Percentiles rank a stretch among this genome's conserved stretches.
Evolutionary conservation across 2,329 filamentous ascomycete species (phyloP).

Genomic region (Colletotrichum sp.): DNA sequence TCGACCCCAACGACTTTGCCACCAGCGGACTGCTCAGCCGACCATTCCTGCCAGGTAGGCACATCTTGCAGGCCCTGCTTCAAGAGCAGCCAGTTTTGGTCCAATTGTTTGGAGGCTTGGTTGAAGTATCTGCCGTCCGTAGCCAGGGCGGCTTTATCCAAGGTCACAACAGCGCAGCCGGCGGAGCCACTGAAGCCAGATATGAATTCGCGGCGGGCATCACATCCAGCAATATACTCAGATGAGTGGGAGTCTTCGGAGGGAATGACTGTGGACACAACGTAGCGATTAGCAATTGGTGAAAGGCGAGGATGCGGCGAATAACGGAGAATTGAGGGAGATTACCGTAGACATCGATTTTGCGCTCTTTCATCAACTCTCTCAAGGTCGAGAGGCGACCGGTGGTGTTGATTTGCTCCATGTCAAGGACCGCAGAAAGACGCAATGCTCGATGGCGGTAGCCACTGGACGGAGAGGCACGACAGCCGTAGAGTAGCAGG

Average conservation of each 20-base stretch:
- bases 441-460: not conserved
- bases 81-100: slow-evolving; percentile 86
- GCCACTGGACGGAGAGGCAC: not conserved
- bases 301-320: not conserved
- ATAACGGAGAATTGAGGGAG: not conserved
- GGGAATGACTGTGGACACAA: slow-evolving; percentile 72
- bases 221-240: slow-evolving; percentile 97
- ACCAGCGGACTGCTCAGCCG: slow-evolving; percentile 80
- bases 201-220: slow-evolving; percentile 89
- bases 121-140: slow-evolving; percentile 99
- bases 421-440: slow-evolving; percentile 41
- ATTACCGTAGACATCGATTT: slow-evolving; percentile 88
- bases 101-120: slow-evolving; percentile 89
- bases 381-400: slow-evolving; percentile 77
- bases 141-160: slow-evolving; percentile 84
- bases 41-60: slow-evolving; percentile 98
- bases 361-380: slow-evolving; percentile 83
- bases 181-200: slow-evolving; percentile 95
- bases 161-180: slow-evolving; percentile 87
- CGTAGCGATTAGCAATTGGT: slow-evolving; percentile 36
- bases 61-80: slow-evolving; percentile 95
- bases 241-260: slow-evolving; percentile 98
- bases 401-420: slow-evolving; percentile 81
- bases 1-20: slow-evolving; percentile 92
- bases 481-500: not conserved